Percentiles rank a stretch among this genome's conserved stretches.
Evolutionary conservation across 2,329 filamentous ascomycete species (phyloP).

Genomic region (Penicillium sp.): DNA sequence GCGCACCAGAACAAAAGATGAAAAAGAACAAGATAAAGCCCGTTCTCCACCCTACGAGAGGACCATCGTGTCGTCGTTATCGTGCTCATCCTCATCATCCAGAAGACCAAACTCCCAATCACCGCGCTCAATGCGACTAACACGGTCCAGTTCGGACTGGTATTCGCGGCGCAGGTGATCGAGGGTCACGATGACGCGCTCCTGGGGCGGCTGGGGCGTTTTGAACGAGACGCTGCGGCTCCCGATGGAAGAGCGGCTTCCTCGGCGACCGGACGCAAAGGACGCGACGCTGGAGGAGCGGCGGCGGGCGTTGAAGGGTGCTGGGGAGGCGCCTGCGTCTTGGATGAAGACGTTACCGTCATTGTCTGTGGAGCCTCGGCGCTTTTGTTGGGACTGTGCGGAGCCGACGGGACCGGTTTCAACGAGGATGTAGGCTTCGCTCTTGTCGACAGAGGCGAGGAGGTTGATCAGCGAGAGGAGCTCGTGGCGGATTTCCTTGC

Average conservation of each 20-base stretch:
- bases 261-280: slow-evolving; percentile 21
- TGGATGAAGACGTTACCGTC: slow-evolving; percentile 40
- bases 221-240: slow-evolving; percentile 12
- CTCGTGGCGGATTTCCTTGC: slow-evolving; percentile 58
- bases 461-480: slow-evolving; percentile 93
- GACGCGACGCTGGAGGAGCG: slow-evolving; percentile 22
- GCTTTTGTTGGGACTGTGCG: slow-evolving; percentile 42
- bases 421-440: slow-evolving; percentile 70
- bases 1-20: neutral
- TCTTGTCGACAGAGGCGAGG: slow-evolving; percentile 74
- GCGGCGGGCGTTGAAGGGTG: slow-evolving; percentile 14
- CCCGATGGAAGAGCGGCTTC: slow-evolving; percentile 21
- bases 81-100: slow-evolving; percentile 23
- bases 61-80: slow-evolving; percentile 38
- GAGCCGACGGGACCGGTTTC: slow-evolving; percentile 39
- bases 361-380: slow-evolving; percentile 40
- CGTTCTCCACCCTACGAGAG: slow-evolving; percentile 20
- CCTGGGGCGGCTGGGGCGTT: slow-evolving; percentile 36
- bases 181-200: slow-evolving; percentile 76
- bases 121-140: slow-evolving; percentile 81
- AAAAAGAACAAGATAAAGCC: neutral
- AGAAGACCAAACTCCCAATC: slow-evolving; percentile 69
- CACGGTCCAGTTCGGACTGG: slow-evolving; percentile 80
- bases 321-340: slow-evolving; percentile 26
- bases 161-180: slow-evolving; percentile 85